Evolutionary conservation across 2,329 filamentous ascomycete species (phyloP), one percentile per base, ranked within the genome.

Genomic region (Nemania diffusa): DNA sequence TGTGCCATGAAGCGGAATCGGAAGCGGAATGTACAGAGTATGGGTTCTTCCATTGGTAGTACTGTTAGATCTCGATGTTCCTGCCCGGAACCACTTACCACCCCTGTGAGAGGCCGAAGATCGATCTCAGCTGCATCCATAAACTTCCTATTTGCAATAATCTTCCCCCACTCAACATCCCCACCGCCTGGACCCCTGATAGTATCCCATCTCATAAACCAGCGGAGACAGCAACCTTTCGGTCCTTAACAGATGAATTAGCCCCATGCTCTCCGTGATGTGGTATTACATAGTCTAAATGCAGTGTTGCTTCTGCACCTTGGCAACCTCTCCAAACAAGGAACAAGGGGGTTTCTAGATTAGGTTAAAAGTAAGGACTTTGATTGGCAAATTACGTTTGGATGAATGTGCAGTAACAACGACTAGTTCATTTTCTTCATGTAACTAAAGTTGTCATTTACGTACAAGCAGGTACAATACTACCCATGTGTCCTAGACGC

Each of bases 71-170:
- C 65, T 68, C 52, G 65, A 61, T 53, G 37, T 20, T 7, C 27
- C 22, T 57, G 48, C 22, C 20, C 20, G 20, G 32, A 34, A 52
- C 37, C 26, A 20, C 24, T 17, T n/a, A 44, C 27, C 32, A 26
- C 34, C 63, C 63, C 27, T 57, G 57, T 32, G 44, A 40, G n/a
- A 65, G 26, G n/a, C 32, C 55, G 50, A 53, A 51, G 55, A 69
- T 69, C 63, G 63, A 69, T 66, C 67, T 69, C 56, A 58, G 63
- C 50, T 63, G 44, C 58, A 62, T 53, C 58, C 44, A 51, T 57
- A n/a, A 3, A 26, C 26, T 52, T 46, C 52, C 29, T 24, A 61
- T 68, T 64, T 61, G 57, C 62, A 67, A 63, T 67, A 37, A 24
- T 34, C 60, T 34, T 11, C 48, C 64, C 57, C 60, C 58, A 62